Conservation (phyloP, 176 grass and related monocot species). For the Puccinellia tenuiflora region DNA sequence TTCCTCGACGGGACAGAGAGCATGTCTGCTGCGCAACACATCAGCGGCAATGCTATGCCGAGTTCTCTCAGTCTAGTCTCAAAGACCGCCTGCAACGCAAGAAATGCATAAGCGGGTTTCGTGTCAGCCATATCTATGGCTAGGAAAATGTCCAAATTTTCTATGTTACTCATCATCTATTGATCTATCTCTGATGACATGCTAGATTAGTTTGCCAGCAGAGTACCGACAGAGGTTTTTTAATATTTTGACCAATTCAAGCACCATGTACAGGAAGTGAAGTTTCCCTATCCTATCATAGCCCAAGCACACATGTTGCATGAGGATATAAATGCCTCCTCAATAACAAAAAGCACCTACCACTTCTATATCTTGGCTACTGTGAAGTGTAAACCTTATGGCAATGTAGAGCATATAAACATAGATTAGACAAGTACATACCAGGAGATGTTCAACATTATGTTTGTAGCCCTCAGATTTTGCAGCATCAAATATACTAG, state of each 20-base stretch:
- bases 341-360: not conserved
- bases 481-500: constrained; percentile 55
- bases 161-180: not conserved
- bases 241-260: not conserved
- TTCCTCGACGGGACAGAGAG: constrained; percentile 61
- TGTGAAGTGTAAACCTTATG: not conserved
- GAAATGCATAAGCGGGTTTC: not conserved
- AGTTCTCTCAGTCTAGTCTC: constrained; percentile 63
- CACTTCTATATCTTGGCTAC: not conserved
- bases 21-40: constrained; percentile 93
- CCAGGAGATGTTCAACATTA: constrained; percentile 87
- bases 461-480: constrained; percentile 52
- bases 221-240: not conserved
- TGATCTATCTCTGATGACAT: not conserved
- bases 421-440: constrained; percentile 26
- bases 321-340: not conserved
- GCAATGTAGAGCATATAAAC: not conserved
- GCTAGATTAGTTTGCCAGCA: not conserved
- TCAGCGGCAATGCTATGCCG: constrained; percentile 82
- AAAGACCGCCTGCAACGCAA: constrained; percentile 61
- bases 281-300: not conserved
- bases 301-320: not conserved
- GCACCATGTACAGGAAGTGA: not conserved
- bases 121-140: not conserved
- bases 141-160: not conserved